Conservation (phyloP, 208 protist species). For the Tetramitus jugosus region DNA sequence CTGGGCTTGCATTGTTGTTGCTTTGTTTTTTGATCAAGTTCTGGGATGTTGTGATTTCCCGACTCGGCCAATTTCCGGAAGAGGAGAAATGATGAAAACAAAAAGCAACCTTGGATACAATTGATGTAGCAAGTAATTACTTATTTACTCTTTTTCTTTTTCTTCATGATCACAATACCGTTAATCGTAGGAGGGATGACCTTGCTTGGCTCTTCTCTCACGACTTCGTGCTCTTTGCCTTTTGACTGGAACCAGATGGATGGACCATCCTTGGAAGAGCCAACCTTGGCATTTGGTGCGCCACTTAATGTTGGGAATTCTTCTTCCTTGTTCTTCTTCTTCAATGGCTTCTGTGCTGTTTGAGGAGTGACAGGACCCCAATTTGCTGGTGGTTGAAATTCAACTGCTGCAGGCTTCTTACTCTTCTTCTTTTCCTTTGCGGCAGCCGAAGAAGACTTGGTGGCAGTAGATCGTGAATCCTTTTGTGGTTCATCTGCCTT, state of each 20-base stretch:
- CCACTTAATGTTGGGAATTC: neutral
- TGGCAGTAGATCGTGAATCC: neutral
- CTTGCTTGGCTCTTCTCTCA: neutral
- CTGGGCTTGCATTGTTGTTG: no score
- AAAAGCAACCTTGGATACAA: no score
- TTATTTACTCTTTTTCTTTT: no score
- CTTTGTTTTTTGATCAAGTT: no score
- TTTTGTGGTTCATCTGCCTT: neutral
- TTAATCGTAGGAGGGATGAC: neutral
- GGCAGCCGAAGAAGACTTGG: neutral
- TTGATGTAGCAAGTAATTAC: no score
- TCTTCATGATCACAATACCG: no score
- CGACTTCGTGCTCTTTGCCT: neutral
- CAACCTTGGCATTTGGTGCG: neutral
- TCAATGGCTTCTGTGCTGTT: neutral
- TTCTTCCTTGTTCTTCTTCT: neutral
- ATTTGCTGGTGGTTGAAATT: neutral
- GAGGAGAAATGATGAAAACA: no score
- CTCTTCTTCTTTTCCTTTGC: neutral
- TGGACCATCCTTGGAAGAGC: neutral
- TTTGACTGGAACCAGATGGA: neutral
- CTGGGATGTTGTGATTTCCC: no score
- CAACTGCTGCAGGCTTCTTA: neutral
- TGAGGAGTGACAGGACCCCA: neutral
- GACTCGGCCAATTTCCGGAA: no score